Percentiles rank a stretch among this genome's conserved stretches.
These are phyloP conservation scores for Polyporus arcularius DNA, from an alignment of 768 basidiomycete genomes.

Conservation along the genomic window DNA sequence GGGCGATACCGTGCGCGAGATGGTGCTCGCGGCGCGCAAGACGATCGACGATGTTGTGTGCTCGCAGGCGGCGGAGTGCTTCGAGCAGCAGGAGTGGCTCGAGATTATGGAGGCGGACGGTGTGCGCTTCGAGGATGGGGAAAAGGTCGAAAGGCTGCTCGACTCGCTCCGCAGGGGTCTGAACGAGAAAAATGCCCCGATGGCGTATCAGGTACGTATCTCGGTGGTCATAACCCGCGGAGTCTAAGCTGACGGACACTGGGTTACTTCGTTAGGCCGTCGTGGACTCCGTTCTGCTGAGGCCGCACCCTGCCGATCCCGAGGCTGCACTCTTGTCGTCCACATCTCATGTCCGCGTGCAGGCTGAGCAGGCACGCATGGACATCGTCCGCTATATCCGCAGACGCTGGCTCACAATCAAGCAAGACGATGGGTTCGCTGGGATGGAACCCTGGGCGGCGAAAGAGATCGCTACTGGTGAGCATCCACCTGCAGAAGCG, in stretches of 20 bases:
- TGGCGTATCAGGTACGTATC: conserved; percentile 71
- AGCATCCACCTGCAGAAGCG: conserved; percentile 30
- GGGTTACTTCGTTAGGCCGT: conserved; percentile 49
- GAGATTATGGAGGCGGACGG: conserved; percentile 76
- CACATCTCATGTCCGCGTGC: conserved; percentile 69
- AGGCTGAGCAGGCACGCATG: conserved; percentile 71
- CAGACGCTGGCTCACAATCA: conserved; percentile 74
- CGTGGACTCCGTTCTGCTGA: conserved; percentile 71
- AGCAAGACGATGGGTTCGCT: conserved; percentile 80
- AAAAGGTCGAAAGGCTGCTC: conserved; percentile 79
- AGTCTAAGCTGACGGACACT: background rate
- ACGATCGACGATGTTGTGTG: conserved; percentile 63
- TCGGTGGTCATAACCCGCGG: background rate
- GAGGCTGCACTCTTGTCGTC: conserved; percentile 63
- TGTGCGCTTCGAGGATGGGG: conserved; percentile 72
- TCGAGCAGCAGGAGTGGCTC: conserved; percentile 69
- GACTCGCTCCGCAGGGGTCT: conserved; percentile 62
- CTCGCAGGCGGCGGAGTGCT: conserved; percentile 60
- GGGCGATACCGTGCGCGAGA: conserved; percentile 66
- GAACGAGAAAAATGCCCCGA: conserved; percentile 61
- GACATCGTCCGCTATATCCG: conserved; percentile 75
- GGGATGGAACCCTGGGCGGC: conserved; percentile 83
- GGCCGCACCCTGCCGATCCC: conserved; percentile 60
- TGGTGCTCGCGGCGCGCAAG: conserved; percentile 65
- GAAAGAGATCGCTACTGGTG: conserved; percentile 84